Evolutionary conservation across 2,329 filamentous ascomycete species (phyloP), one percentile per base, ranked within the genome.

Genomic region (Cladophialophora psammophila): DNA sequence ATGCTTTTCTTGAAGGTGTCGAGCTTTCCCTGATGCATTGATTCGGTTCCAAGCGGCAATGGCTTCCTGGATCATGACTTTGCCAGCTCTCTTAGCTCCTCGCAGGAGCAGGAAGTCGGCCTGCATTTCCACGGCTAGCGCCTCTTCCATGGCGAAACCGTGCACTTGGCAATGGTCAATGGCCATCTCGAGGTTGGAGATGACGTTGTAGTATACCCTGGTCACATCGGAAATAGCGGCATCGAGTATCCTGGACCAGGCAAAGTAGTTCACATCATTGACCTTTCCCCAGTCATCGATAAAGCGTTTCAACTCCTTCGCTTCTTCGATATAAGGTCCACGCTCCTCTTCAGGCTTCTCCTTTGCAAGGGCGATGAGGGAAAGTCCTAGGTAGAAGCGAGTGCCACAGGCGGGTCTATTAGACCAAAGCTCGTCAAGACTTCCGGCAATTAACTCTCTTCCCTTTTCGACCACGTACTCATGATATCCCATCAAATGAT

Each of bases 141-240:
- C 87, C 72, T 89, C 86, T 66, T 90, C 88, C 31, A 89, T 73
- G 1, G 82, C 78, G 73, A 86, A 87, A 13, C 82, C 82, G 73
- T 89, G 81, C 0, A 87, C 75, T 70, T 89, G 84, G 55, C 83
- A 83, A 71, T 89, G 87, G 71, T 89, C 86, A 66, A 88, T 83
- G 3, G 87, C 85, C 64, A 81, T 79, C 76, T 89, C 84, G 66
- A 85, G 84, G 18, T 78, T 76, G n/a, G 77, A 76, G 20, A 88
- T 80, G 2, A 85, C 80, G 12, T 75, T 74, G 10, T 77, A 78
- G 65, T 82, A 78, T 32, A 84, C 80, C 10, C 76, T 76, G 12
- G 76, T 78, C 31, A 84, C 74, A 60, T 89, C 87, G 31, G 78
- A 80, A 5, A 88, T 74, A 60, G 87, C 81, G 2, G 85, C 87